Evolutionary conservation across 305 asterid species (phyloP), one percentile per base, ranked within the genome.

Genomic region (Salvia sclarea): DNA sequence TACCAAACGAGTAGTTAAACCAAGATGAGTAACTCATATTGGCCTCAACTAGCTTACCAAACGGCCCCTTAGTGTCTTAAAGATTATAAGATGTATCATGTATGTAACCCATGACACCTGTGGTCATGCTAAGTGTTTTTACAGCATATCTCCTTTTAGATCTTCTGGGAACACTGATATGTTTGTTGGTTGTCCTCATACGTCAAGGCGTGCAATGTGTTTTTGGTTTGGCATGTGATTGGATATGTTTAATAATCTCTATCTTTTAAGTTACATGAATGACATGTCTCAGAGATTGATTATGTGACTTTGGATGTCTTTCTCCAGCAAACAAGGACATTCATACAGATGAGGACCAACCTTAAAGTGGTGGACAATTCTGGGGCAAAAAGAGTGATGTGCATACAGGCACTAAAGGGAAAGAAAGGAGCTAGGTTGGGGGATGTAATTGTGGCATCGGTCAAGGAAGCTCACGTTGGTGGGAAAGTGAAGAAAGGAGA

Each of bases 401-500:
- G 98, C 85, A 92, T 92, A 76, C 97, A 90, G 48, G 93, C 97
- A 12, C 47, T 87, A 67, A 88, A 88, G 83, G 93, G 98, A 40
- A 84, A 82, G 70, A 94, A 89, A 80, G 96, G 98, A 47, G 97
- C 99, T 16, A 78, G 96, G 60, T 37, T 94, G 75, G 99, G 99
- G 30, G 96, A 94, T 77, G 85, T 65, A 6, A 91, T 92, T 20
- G 91, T 90, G 14, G 95, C 91, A 30, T 91, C 97, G 0, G 96
- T 88, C 8, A 91, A 85, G 81, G 96, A 88, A 78, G 97, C 97
- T 6, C 88, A 84, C 10, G 81, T 81, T 59, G 95, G 90, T 12
- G 97, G 98, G 41, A 87, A 89, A 73, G 95, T 90, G 76, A 89
- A 91, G 81, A 94, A 89, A 75, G 99, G 97, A 10, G 90, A 89